phyloP scores from a whole-genome alignment of 2,329 filamentous ascomycete genomes.

The Cordyceps cateniannulata region DNA sequence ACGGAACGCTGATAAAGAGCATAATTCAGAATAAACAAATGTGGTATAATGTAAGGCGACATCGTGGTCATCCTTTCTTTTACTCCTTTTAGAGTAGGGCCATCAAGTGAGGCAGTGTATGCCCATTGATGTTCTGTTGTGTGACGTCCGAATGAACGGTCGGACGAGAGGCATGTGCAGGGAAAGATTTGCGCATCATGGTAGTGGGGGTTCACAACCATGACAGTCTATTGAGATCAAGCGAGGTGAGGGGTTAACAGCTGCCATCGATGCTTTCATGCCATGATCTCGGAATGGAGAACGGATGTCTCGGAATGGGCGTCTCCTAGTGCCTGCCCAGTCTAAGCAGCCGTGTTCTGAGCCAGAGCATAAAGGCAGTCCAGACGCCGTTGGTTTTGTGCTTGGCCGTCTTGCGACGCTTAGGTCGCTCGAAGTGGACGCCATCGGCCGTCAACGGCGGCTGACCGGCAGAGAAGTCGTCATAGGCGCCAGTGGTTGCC shows the following conservation, averaged over 20 bases:
- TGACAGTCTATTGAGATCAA: background rate
- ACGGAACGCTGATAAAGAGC: constrained; percentile 7
- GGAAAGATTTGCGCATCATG: background rate
- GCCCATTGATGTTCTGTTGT: background rate
- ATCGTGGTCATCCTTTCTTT: background rate
- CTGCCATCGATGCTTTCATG: background rate
- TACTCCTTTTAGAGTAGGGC: background rate
- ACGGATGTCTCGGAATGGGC: constrained; percentile 1
- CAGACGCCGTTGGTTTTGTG: constrained; percentile 55
- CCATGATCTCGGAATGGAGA: background rate
- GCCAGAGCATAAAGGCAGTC: constrained; percentile 58
- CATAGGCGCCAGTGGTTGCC: constrained; percentile 22
- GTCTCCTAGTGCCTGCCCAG: constrained; percentile 31
- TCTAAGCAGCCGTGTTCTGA: constrained; percentile 46
- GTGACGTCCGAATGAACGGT: background rate
- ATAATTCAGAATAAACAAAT: constrained; percentile 2
- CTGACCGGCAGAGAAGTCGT: constrained; percentile 14
- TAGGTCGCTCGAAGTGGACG: constrained; percentile 36
- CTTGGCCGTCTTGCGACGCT: constrained; percentile 45
- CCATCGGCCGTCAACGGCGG: constrained; percentile 31
- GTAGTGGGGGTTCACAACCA: background rate
- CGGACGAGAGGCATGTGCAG: background rate
- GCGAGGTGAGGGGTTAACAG: background rate
- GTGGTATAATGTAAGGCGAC: background rate
- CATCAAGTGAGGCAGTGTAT: background rate